These are phyloP conservation scores for Plenodomus biglobosus DNA, from an alignment of 2,329 filamentous ascomycete species.

Conservation along the genomic window DNA sequence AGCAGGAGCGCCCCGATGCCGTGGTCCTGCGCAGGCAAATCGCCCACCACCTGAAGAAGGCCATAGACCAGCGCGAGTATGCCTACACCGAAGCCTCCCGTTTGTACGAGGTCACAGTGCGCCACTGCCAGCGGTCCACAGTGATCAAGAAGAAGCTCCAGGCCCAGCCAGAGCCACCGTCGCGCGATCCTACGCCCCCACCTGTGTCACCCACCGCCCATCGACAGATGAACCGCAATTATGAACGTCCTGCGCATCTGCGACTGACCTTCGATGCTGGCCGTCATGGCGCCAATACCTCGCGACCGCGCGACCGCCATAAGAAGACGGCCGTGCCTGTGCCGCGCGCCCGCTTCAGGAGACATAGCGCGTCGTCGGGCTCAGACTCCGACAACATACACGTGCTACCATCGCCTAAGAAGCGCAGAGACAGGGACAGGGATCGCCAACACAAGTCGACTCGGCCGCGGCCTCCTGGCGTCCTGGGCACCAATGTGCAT, in stretches of 20 bases:
- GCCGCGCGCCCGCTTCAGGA: constrained; percentile 15
- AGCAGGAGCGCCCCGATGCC: constrained; percentile 54
- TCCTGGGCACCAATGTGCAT: constrained; percentile 57
- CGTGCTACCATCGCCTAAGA: constrained; percentile 15
- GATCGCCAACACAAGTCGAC: constrained; percentile 42
- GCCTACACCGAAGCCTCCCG: constrained; percentile 59
- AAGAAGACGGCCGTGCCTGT: constrained; percentile 18
- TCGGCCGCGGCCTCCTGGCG: constrained; percentile 46
- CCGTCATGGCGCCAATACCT: constrained; percentile 22
- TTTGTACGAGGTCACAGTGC: constrained; percentile 59
- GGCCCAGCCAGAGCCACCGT: constrained; percentile 61
- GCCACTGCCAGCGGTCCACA: constrained; percentile 59
- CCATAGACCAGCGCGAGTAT: constrained; percentile 58
- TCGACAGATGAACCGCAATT: constrained; percentile 24
- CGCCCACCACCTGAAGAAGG: constrained; percentile 57
- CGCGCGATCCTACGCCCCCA: constrained; percentile 60
- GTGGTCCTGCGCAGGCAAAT: constrained; percentile 57
- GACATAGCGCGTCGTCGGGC: constrained; percentile 14
- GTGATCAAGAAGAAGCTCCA: constrained; percentile 64
- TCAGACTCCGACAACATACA: constrained; percentile 26
- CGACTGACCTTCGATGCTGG: constrained; percentile 32
- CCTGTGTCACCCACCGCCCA: constrained; percentile 47
- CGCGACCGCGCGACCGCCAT: constrained; percentile 28
- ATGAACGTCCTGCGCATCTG: constrained; percentile 30
- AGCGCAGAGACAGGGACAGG: constrained; percentile 35